These are phyloP conservation scores for Botrytis sinoallii DNA, from an alignment of 2,329 filamentous ascomycete species.

Conservation along the genomic window DNA sequence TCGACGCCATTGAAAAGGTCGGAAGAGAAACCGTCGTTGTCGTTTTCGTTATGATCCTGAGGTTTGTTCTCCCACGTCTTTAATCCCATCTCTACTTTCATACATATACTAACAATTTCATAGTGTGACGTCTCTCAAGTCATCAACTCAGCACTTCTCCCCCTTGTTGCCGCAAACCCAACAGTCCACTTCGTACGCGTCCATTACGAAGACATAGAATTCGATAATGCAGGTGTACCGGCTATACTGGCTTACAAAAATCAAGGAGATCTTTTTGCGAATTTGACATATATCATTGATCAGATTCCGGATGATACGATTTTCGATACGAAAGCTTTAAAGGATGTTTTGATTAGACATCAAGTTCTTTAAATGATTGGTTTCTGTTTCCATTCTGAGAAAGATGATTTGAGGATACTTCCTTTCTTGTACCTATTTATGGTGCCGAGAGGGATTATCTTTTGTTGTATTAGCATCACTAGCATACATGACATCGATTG, in stretches of 20 bases:
- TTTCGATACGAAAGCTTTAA: conserved; percentile 54
- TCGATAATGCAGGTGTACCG: conserved; percentile 83
- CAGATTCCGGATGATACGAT: conserved; percentile 72
- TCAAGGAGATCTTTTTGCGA: conserved; percentile 84
- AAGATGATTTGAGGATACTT: neutral
- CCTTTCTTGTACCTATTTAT: neutral
- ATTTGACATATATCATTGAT: conserved; percentile 80
- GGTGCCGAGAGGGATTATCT: neutral
- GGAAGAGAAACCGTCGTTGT: conserved; percentile 77
- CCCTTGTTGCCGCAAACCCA: conserved; percentile 68
- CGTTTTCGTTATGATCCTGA: conserved; percentile 90
- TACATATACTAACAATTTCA: conserved; percentile 27
- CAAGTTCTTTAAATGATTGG: conserved; percentile 39
- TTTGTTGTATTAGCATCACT: neutral
- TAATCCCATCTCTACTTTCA: neutral
- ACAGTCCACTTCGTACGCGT: conserved; percentile 85
- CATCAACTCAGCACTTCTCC: conserved; percentile 74
- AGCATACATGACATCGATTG: neutral
- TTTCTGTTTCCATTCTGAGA: neutral
- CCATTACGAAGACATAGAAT: conserved; percentile 88
- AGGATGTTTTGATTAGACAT: conserved; percentile 52
- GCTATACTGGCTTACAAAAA: conserved; percentile 85
- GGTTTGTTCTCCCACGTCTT: conserved; percentile 50
- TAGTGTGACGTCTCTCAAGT: conserved; percentile 76
- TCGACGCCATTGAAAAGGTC: conserved; percentile 95